phyloP scores from a whole-genome alignment of 805 yeast genomes.

The Diddensiella santjacobensis region DNA sequence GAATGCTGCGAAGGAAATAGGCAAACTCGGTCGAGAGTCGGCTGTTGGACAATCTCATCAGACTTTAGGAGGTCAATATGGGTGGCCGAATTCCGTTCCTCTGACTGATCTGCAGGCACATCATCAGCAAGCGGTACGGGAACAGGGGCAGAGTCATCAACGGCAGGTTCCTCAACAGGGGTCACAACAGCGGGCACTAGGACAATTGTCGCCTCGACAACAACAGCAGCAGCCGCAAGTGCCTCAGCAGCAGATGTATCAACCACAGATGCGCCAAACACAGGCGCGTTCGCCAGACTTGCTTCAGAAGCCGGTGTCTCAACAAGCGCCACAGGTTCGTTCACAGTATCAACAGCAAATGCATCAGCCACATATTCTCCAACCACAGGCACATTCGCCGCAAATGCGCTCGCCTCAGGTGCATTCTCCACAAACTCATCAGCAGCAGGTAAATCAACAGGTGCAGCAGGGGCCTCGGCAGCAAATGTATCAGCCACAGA shows the following conservation, averaged over 20 bases:
- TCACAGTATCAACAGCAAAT: background rate
- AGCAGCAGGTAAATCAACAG: background rate
- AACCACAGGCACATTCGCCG: too few species aligned
- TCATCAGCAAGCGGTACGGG: background rate
- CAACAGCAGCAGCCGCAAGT: background rate
- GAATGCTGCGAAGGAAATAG: too few species aligned
- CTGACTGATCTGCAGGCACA: too few species aligned
- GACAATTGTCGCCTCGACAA: background rate
- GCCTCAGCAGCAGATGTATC: constrained; percentile 1
- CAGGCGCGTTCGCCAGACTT: too few species aligned
- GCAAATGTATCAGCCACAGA: background rate
- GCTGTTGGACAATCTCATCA: too few species aligned
- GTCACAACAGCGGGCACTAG: background rate
- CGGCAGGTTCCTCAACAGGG: background rate
- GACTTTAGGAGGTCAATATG: too few species aligned
- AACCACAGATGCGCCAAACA: background rate
- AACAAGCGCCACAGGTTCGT: background rate
- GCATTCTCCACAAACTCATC: too few species aligned
- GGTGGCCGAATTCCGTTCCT: too few species aligned
- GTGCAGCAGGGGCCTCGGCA: background rate
- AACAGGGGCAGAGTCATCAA: background rate
- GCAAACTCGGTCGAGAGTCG: too few species aligned
- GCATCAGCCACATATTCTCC: background rate
- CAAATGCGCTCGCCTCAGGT: too few species aligned
- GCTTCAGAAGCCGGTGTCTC: too few species aligned